Evolutionary conservation across 1,284 basidiomycete species (phyloP), one percentile per base, ranked within the genome.

Genomic region (Apiotrichum domesticum): DNA sequence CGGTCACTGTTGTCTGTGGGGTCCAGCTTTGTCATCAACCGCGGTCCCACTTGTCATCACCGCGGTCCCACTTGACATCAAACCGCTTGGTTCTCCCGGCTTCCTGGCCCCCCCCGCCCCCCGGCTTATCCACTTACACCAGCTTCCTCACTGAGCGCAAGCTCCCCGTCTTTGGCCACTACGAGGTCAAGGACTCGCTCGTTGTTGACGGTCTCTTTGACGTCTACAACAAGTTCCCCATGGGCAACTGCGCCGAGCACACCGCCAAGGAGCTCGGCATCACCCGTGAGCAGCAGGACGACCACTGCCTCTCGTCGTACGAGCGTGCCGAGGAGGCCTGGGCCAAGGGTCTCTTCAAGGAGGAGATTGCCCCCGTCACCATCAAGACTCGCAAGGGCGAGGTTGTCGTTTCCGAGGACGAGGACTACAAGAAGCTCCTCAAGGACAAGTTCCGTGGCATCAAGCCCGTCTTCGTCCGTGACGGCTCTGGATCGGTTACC

Each of bases 301-400:
- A 82, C 40, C 92, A 91, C 76, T 91, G 91, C 63, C 86, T 98
- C 72, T 88, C 93, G 69, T 97, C 95, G 10, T 98, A 98, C 81
- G 85, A 85, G 72, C 90, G 94, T 51, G 88, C 96, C 1, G 90
- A 88, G 55, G 84, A 85, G 46, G 91, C 95, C 10, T 98, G 95
- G 94, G 83, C 86, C 70, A 78, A 82, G 35, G 90, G 90, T 56
- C 85, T 82, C 21, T 99, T 94, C 77, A 81, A 86, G 63, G 84
- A 85, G 40, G 96, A 99, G 80, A 85, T 98, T 56, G 89, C 87
- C 1, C 91, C 93, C 11, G 85, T 98, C n/a, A 87, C 86, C 11
- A 84, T 97, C 79, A 95, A 96, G 80, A 86, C 87, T 70, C 90
- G 90, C 81, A 96, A 95, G 80, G 94, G 92, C 43, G 90, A 97